Evolutionary conservation across 352 stramenopile species (phyloP), one percentile per base, ranked within the genome.

Genomic region (Phytophthora sojae): DNA sequence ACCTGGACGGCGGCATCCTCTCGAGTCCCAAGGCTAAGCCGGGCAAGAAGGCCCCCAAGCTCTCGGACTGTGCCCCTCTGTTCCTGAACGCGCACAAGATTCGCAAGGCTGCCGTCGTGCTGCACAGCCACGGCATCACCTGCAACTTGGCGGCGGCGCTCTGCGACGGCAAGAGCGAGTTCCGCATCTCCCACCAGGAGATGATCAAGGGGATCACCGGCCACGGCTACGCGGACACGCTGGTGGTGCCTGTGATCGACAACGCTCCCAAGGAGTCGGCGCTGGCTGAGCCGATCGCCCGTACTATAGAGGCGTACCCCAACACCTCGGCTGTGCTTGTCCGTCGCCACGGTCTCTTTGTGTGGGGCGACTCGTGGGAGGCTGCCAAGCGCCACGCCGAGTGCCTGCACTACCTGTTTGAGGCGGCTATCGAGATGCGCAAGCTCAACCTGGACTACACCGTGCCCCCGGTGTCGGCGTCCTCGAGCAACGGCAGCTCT

Each of bases 191-290:
- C 19, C 94, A 99, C 74, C 89, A 98, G 64, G 97, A 99, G 82
- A 99, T 99, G 97, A 94, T 99, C 68, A 99, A 99, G 83, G 97
- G 97, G 3, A 91, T 99, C 19, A 91, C 90, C 0, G 89, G 94
- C 59, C 90, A 98, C 68, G 90, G 90, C 2, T 99, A 97, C 77
- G 77, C 96, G 69, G 90, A 97, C 67, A 83, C 96, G n/a, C 76
- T 99, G 39, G 91, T 98, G 49, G 86, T 99, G 53, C 97, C 97
- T 14, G 98, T 99, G 69, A 98, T 99, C 56, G 94, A 99, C 62
- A 99, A 99, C 84, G 96, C 92, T 39, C 92, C 96, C 0, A 91
- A 90, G 19, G 97, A 99, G 76, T 93, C 96, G 55, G 77, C 96
- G 30, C 83, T 99, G 8, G 91, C 96, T 1, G 90, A 96, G 56